Base-by-base conservation (phyloP, 495 filamentous ascomycete species). In the Penicillium subrubescens region DNA sequence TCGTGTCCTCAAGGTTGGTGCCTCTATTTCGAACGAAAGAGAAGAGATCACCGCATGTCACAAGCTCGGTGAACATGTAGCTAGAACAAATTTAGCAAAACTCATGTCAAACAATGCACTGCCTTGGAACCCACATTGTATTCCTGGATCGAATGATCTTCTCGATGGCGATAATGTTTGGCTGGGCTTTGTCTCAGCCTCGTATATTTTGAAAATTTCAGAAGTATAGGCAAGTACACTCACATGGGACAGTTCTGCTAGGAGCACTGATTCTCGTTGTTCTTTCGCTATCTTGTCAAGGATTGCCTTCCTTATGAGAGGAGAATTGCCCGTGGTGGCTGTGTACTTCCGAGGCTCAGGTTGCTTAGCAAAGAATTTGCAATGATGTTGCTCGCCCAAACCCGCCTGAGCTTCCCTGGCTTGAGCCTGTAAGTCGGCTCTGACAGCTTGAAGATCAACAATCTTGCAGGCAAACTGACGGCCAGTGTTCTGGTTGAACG, bases 61-160 rank as follows among this genome's bases (percentile, higher is more conserved):
- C 81, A 17, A 90, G 81, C 27, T 91, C 88, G 34, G 84, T 82
- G 60, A 91, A 86, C 21, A 89, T 84, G 59, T 89, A 91, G 34
- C 86, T 90, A 54, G n/a, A 48, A n/a, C 12, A 2, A 4, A 25
- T 14, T 34, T 8, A 12, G 31, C 56, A 23, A 44, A 31, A 51
- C 35, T 5, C 27, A 1, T 4, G 34, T 17, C 25, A 7, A 2
- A 14, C 1, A 0, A 14, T 12, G 46, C 53, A 5, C 21, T 25
- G 21, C 2, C 8, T n/a, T 27, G 3, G 11, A n/a, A 79, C 85
- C 71, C 70, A 88, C 86, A 89, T 71, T 8, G 80, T 83, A 59
- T 78, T 73, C 6, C 69, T 66, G 0, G 82, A 83, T 23, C 71
- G 74, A 31, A 88, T 84, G 5, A 84, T 84, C 46, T 82, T 84